Evolutionary conservation across 768 basidiomycete genomes (phyloP).

Genomic region (Boletellus sp.): DNA sequence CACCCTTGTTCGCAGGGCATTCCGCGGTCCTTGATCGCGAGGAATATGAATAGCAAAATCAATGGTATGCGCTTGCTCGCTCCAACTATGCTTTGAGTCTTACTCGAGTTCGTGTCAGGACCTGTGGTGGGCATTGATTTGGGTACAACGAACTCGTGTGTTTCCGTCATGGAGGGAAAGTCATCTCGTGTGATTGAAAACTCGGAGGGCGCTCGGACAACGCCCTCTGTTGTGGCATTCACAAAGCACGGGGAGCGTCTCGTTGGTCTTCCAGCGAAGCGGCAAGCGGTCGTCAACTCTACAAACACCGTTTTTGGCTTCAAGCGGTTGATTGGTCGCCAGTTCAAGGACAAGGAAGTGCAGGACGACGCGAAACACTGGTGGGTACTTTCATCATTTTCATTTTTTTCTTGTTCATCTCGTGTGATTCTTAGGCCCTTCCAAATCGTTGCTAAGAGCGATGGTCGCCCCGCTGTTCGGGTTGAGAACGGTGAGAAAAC

Average conservation of each 20-base stretch:
- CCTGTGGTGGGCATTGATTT: slow-evolving; percentile 96
- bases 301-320: slow-evolving; percentile 91
- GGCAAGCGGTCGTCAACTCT: slow-evolving; percentile 95
- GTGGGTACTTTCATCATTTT: slow-evolving; percentile 35
- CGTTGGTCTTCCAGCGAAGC: slow-evolving; percentile 93
- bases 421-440: slow-evolving; percentile 59
- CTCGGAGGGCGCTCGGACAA: slow-evolving; percentile 95
- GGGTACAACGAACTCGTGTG: slow-evolving; percentile 90
- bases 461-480: slow-evolving; percentile 76
- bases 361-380: slow-evolving; percentile 86
- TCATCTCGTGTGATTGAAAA: slow-evolving; percentile 95
- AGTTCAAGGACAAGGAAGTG: slow-evolving; percentile 91
- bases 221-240: slow-evolving; percentile 98
- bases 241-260: slow-evolving; percentile 97
- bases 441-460: slow-evolving; percentile 65
- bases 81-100: neutral
- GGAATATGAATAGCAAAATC: slow-evolving; percentile 96
- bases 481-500: slow-evolving; percentile 85
- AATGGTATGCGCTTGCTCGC: slow-evolving; percentile 48
- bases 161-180: slow-evolving; percentile 94
- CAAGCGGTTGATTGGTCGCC: slow-evolving; percentile 92
- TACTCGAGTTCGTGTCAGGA: slow-evolving; percentile 37
- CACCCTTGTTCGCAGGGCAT: slow-evolving; percentile 43
- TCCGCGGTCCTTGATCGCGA: slow-evolving; percentile 71
- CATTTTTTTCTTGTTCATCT: neutral